Conservation (phyloP, 306 rosid species). For the Adenanthera pavonina region DNA sequence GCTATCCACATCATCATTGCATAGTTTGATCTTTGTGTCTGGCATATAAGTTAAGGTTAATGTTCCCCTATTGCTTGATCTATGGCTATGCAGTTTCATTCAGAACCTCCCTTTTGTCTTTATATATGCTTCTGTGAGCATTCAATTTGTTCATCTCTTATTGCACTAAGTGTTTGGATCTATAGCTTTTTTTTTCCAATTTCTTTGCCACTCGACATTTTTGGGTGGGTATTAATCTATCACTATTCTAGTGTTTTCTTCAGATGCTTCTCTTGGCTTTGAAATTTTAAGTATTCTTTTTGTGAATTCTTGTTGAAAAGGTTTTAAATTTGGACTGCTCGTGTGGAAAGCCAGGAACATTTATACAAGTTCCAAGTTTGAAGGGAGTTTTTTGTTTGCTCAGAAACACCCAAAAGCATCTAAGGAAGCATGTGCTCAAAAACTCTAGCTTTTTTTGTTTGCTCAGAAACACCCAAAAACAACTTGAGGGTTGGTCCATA, state of each 20-base stretch:
- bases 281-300: not conserved
- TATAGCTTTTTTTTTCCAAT: not conserved
- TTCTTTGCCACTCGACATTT: not conserved
- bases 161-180: not conserved
- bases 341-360: not conserved
- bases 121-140: not conserved
- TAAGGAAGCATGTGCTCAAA: too few species aligned
- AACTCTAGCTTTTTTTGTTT: too few species aligned
- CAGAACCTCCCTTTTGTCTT: not conserved
- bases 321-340: not conserved
- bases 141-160: not conserved
- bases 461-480: too few species aligned
- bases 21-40: too few species aligned
- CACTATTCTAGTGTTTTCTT: not conserved
- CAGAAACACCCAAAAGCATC: not conserved
- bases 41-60: too few species aligned
- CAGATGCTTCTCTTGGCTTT: not conserved
- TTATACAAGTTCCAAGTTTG: not conserved
- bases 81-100: too few species aligned
- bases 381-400: not conserved
- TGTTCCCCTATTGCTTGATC: too few species aligned
- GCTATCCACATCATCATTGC: too few species aligned
- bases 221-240: not conserved
- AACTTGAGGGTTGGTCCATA: constrained; percentile 10
- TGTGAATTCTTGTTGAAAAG: not conserved